Percentiles rank a stretch among this genome's conserved stretches.
These are phyloP conservation scores for Pyrus communis DNA, from an alignment of 306 rosid species.

Conservation along the genomic window DNA sequence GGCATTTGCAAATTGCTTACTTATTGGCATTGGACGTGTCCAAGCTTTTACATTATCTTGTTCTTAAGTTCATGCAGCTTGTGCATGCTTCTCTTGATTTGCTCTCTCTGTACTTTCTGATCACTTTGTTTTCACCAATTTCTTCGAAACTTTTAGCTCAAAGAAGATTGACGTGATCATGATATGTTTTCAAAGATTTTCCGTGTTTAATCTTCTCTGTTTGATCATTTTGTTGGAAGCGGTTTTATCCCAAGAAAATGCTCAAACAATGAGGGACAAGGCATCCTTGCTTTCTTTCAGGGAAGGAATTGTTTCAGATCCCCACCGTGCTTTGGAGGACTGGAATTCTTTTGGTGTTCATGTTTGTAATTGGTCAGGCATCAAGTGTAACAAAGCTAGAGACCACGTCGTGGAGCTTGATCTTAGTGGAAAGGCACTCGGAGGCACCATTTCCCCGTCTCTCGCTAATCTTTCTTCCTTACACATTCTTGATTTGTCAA, in stretches of 20 bases:
- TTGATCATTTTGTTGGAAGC: slow-evolving; percentile 16
- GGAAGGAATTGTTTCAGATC: slow-evolving; percentile 63
- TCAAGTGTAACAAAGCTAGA: slow-evolving; percentile 59
- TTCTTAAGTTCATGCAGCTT: slow-evolving; percentile 5
- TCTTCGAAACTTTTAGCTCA: slow-evolving; percentile 5
- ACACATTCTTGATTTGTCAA: slow-evolving; percentile 67
- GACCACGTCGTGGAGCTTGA: slow-evolving; percentile 61
- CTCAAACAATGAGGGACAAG: slow-evolving; percentile 30
- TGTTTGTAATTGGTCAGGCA: slow-evolving; percentile 70
- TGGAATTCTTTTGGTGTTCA: slow-evolving; percentile 46
- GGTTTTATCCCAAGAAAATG: slow-evolving; percentile 24
- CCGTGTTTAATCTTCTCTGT: slow-evolving; percentile 23
- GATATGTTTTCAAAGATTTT: slow-evolving; percentile 27
- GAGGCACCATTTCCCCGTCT: slow-evolving; percentile 68
- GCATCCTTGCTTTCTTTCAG: slow-evolving; percentile 62
- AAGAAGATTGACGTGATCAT: slow-evolving; percentile 6
- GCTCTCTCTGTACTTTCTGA: background rate
- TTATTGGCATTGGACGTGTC: slow-evolving; percentile 20
- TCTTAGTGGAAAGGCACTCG: slow-evolving; percentile 54
- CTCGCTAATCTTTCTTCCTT: slow-evolving; percentile 62
- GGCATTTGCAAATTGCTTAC: slow-evolving; percentile 7
- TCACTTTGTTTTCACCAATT: slow-evolving; percentile 9
- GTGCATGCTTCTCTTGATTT: slow-evolving; percentile 9
- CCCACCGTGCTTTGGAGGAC: slow-evolving; percentile 33
- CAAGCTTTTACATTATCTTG: slow-evolving; percentile 1